Evolutionary conservation across 2,329 filamentous ascomycete species (phyloP), one percentile per base, ranked within the genome.

Genomic region (Aureobasidium pullulans): DNA sequence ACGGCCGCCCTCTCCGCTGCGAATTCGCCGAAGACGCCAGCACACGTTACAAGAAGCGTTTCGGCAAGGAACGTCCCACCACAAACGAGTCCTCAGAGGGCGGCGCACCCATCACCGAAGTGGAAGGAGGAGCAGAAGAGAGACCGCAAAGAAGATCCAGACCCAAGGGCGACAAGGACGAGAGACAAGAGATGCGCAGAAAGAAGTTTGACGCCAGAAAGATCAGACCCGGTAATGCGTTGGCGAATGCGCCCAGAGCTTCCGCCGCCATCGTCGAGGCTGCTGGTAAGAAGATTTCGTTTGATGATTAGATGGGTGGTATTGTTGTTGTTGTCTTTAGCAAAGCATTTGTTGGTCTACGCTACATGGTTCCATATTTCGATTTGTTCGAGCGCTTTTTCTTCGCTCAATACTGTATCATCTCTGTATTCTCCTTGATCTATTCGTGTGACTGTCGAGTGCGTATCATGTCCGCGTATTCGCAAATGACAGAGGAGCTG

Each of bases 1-100:
- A 88, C 54, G 91, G 92, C 31, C 84, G 94, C 32, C 81, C 85
- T 63, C 79, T 99, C 65, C 89, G 93, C 71, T 85, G 94, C 71
- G 93, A 99, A 72, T 91, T 93, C 68, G 94, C 94, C 19, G 94
- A 99, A 76, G 94, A 97, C 72, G 85, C 92, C 61, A 85, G 90
- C 66, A 84, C 84, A 36, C 80, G 94, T 60, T 99, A 99, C 75
- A 93, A 93, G 78, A 99, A 97, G 80, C 84, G 94, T 1, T 97
- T 88, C 69, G 88, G 90, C 64, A 93, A 92, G 72, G 42, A 57
- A 15, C 11, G 42, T 7, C 54, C 54, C 5, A 19, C 42, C 34
- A 23, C 29, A 11, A 23, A 23, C 23, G 81, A 80, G 34, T 61
- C 56, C 6, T 29, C 61, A 1, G 64, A 67, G 64, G 37, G 50